Evolutionary conservation across 2,329 filamentous ascomycete genomes (phyloP).

Genomic region (Arthrobotrys entomopaga): DNA sequence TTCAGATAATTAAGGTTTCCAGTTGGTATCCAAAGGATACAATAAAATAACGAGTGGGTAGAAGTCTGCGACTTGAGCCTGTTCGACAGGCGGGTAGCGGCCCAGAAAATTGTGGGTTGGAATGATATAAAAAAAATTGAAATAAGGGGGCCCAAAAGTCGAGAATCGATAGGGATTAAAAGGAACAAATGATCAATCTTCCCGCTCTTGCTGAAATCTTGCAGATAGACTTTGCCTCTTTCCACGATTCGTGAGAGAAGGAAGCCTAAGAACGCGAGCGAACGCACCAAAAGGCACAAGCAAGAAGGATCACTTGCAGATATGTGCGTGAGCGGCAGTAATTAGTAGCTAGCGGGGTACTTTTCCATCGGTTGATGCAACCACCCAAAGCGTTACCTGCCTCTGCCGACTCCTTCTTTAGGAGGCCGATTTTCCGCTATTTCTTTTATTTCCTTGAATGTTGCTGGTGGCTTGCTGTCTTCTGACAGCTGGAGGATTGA

Average conservation of each 20-base stretch:
- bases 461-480: slow-evolving; percentile 45
- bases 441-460: slow-evolving; percentile 19
- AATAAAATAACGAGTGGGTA: slow-evolving; percentile 44
- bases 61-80: slow-evolving; percentile 14
- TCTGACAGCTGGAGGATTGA: slow-evolving; percentile 44
- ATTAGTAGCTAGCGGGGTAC: slow-evolving; percentile 54
- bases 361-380: slow-evolving; percentile 52
- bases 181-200: slow-evolving; percentile 44
- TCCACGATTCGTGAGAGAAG: slow-evolving; percentile 34
- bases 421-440: slow-evolving; percentile 37
- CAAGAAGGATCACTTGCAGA: slow-evolving; percentile 48
- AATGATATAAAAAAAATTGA: slow-evolving; percentile 4
- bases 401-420: slow-evolving; percentile 28
- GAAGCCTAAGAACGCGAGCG: slow-evolving; percentile 31
- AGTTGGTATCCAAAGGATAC: too few species aligned
- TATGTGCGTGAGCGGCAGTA: slow-evolving; percentile 39
- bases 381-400: slow-evolving; percentile 53
- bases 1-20: too few species aligned
- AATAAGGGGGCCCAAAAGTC: slow-evolving; percentile 7
- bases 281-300: not conserved
- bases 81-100: slow-evolving; percentile 24
- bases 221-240: slow-evolving; percentile 37
- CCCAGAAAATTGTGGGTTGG: slow-evolving; percentile 16
- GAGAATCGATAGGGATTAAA: slow-evolving; percentile 37
- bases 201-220: slow-evolving; percentile 50